Base-by-base conservation (phyloP, 805 yeast genomes). In the Yamadazyma akitaensis region DNA sequence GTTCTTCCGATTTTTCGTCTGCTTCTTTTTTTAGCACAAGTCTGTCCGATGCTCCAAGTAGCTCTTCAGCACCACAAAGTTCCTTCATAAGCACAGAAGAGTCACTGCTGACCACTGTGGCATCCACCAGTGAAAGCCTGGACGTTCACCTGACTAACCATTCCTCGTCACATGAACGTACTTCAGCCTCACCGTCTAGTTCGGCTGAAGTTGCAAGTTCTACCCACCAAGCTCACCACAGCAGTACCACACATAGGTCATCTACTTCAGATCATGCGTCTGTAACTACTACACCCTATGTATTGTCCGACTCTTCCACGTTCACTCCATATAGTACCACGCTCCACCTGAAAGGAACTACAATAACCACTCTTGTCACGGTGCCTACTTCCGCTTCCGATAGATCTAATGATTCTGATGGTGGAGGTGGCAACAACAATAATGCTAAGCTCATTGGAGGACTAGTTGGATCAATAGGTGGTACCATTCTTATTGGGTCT, bases 401-500 rank as follows among this genome's bases (percentile, higher is more conserved):
- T 9, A 45, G 46, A 16, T 17, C 37, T 17, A 42, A 50, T 12
- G 44, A 41, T 41, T 44, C 49, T 33, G 37, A 58, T 21, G 14
- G 32, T 13, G 31, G 40, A 3, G 7, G 24, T 21, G 42, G 57
- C n/a, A 51, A 61, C 6, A 47, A 53, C 30, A 55, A 53, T 18
- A 68, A 65, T 50, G 60, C 71, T 33, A 69, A 65, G 50, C 57
- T 72, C 36, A 69, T 72, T 18, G 77, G 77, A 2, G 76, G 77
- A 0, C 56, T 72, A 13, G 76, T 72, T n/a, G 77, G 77, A 0
- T 68, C 74, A 1, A 64, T 72, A 19, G 77, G 76, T n/a, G 77
- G 77, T 11, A 62, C 72, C 16, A 63, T 72, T 24, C 59, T 70
- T n/a, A 64, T 72, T 37, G 74, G 72, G 0, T 57, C 61, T 2